A percentile compares a stretch with the other conserved stretches of the same genome.
These are phyloP conservation scores for Dictyostelium capitatum DNA, from an alignment of 78 protist genomes.

Conservation along the genomic window DNA sequence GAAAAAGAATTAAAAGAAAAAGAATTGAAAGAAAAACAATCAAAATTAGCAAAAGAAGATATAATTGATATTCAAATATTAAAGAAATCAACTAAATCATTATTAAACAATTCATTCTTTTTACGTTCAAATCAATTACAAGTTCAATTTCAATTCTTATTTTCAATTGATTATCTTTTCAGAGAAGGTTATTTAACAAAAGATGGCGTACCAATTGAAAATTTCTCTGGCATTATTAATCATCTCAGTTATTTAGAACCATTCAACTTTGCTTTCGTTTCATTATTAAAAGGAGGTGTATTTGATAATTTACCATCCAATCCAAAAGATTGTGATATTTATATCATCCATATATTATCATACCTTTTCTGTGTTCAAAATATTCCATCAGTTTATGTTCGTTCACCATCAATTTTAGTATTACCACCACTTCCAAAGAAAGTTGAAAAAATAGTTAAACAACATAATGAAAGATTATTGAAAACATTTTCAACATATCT, in stretches of 20 bases:
- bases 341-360: slow-evolving; percentile 1
- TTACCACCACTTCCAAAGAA: not conserved
- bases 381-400: not conserved
- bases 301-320: slow-evolving; percentile 24
- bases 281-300: slow-evolving; percentile 18
- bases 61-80: not conserved
- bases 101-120: slow-evolving; percentile 33
- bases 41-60: not conserved
- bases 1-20: too few relatives aligned
- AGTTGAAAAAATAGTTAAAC: not conserved
- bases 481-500: not conserved
- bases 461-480: not conserved
- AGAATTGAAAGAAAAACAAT: too few relatives aligned
- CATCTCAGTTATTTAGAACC: slow-evolving; percentile 77
- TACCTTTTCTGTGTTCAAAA: slow-evolving; percentile 14
- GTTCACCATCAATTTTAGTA: not conserved
- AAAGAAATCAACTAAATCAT: slow-evolving; percentile 17
- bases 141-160: slow-evolving; percentile 32
- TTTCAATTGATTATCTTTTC: slow-evolving; percentile 47
- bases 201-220: slow-evolving; percentile 17
- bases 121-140: slow-evolving; percentile 9
- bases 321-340: not conserved
- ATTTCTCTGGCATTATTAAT: slow-evolving; percentile 26
- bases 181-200: slow-evolving; percentile 2
- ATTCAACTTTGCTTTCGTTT: slow-evolving; percentile 29